phyloP scores from a whole-genome alignment of 108 stramenopile genomes.

The Nannochloropsis gaditana region DNA sequence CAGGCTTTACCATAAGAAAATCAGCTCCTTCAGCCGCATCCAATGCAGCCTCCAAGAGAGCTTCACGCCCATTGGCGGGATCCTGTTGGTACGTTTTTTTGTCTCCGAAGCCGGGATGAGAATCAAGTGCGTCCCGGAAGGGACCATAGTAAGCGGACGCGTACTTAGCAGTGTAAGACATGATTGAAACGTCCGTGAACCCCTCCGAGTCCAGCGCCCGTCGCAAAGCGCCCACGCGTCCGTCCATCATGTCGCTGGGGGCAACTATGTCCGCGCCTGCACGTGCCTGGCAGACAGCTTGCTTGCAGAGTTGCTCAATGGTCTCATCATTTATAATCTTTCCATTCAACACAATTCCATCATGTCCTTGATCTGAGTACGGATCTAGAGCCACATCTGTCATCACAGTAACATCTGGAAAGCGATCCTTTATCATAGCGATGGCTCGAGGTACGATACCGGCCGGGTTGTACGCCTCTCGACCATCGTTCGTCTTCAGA shows the following conservation, averaged over 20 bases:
- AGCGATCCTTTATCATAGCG: constrained; percentile 77
- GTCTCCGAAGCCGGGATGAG: constrained; percentile 67
- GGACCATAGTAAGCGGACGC: constrained; percentile 98
- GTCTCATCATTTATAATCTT: constrained; percentile 95
- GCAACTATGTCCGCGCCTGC: constrained; percentile 94
- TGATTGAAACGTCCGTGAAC: constrained; percentile 93
- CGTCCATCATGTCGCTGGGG: constrained; percentile 75
- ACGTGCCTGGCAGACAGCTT: constrained; percentile 87
- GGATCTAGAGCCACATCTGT: constrained; percentile 96
- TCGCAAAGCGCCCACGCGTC: constrained; percentile 92
- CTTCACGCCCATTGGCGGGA: constrained; percentile 91
- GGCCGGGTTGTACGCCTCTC: constrained; percentile 91
- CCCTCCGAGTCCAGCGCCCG: constrained; percentile 95
- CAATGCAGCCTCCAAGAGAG: constrained; percentile 82
- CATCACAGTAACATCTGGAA: constrained; percentile 77
- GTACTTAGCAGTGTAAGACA: constrained; percentile 98
- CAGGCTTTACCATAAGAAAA: constrained; percentile 98
- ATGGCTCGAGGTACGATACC: constrained; percentile 90
- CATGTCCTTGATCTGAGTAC: constrained; percentile 96
- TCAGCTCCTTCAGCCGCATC: constrained; percentile 97
- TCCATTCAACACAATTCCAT: constrained; percentile 89
- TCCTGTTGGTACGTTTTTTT: constrained; percentile 99
- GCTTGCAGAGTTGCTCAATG: constrained; percentile 90
- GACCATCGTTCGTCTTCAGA: constrained; percentile 86
- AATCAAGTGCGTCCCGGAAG: constrained; percentile 97